A percentile compares a stretch with the other conserved stretches of the same genome.
These are phyloP conservation scores for Fusarium sp. DNA, from an alignment of 2,329 filamentous ascomycete species.

Conservation along the genomic window DNA sequence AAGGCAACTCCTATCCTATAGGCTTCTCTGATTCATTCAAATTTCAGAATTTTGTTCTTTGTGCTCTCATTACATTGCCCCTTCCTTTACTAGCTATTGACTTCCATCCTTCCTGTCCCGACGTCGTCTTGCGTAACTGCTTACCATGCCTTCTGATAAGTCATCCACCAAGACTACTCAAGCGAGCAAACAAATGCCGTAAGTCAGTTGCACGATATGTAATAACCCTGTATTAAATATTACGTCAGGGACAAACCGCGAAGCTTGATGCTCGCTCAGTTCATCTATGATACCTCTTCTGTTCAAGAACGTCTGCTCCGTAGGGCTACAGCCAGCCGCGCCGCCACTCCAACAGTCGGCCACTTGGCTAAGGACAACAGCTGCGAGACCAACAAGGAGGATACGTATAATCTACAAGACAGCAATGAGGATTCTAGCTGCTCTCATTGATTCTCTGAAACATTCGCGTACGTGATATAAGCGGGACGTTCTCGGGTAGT, in stretches of 20 bases:
- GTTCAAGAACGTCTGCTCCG: constrained; percentile 14
- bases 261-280: constrained; percentile 7
- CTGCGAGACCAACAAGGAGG: not conserved
- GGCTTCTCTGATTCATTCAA: no score
- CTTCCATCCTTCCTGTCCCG: no score
- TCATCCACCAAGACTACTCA: not conserved
- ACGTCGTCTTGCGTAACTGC: not conserved
- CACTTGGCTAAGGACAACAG: not conserved
- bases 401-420: not conserved
- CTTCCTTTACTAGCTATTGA: no score
- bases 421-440: not conserved
- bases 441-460: not conserved
- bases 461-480: no score
- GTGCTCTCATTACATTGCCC: no score
- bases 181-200: constrained; percentile 1
- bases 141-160: constrained; percentile 6
- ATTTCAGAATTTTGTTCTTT: no score
- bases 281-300: constrained; percentile 20
- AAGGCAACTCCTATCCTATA: no score
- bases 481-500: no score
- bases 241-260: not conserved
- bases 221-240: not conserved
- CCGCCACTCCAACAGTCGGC: not conserved
- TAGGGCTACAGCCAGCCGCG: not conserved
- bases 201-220: not conserved